Base-by-base conservation (phyloP, 176 grass and related monocot species). In the Oryza glumipatula region DNA sequence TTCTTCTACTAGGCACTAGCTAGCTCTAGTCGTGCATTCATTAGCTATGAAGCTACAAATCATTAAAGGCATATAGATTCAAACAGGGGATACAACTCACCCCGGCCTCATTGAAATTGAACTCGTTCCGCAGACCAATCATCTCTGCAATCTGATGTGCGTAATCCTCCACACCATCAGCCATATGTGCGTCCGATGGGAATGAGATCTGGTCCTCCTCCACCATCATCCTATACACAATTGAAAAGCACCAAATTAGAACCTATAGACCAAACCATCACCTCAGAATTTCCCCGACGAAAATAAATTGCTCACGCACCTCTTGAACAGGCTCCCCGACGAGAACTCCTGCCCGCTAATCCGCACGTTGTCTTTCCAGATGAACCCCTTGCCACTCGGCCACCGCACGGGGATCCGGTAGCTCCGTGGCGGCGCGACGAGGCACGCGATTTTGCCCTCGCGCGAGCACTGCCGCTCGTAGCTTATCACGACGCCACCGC, bases 191-290 rank as follows among this genome's bases (percentile, higher is more conserved):
- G 68, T 94, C 94, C 3, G 96, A 92, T 47, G 86, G 91, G 56
- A 99, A 99, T 19, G 96, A 99, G 74, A 99, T 94, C 82, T 99
- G 96, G 72, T 99, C 96, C 92, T 99, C 96, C 72, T 99, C 96
- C 38, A 99, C 94, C 96, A 99, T 99, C 96, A 99, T 99, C 88
- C 96, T 99, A 74, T 99, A 74, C 51, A 77, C 80, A 91, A 89
- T 30, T 10, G 64, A 39, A 48, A 82, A 52, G 63, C 41, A 76
- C 47, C 28, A 36, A 82, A 76, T 51, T 86, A 85, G 38, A 89
- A 49, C 58, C 75, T 36, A 28, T 19, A 63, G 43, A 70, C 45
- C 70, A 84, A 80, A 76, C 4, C 13, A 68, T n/a, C 23, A 64
- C 4, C 48, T 84, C 22, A 45, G 14, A 70, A 58, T 85, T 76